Evolutionary conservation across 345 rosid genomes (phyloP), one percentile per base, ranked within the genome.

Genomic region (Rhodamnia argentea): DNA sequence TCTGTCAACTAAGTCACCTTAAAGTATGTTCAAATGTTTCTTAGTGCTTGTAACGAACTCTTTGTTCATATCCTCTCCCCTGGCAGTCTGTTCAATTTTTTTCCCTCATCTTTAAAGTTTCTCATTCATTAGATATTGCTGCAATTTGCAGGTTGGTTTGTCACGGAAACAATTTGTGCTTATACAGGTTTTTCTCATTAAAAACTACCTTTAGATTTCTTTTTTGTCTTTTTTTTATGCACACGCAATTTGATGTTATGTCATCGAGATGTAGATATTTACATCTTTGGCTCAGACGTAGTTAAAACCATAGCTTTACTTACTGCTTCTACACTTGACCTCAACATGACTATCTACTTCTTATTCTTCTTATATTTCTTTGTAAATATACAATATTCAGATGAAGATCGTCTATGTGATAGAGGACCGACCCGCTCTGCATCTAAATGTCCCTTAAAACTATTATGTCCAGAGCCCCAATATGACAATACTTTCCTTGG

Each of bases 91-190:
- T 51, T 52, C 9, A 3, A 52, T 3, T 52, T 7, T 4, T 27
- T 55, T 82, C 13, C 50, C 51, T 13, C 40, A 23, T 51, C 59
- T 47, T 60, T 84, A 50, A 60, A 58, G 60, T 85, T 29, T 85
- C 86, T 70, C 47, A 53, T 52, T 62, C 40, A 14, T 13, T 37
- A 32, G 54, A 64, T 53, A 16, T 18, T 54, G 51, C 44, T 53
- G 47, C 47, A 22, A 60, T 86, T 88, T 93, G 90, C 94, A 97
- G 99, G 96, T 91, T 89, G 98, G 99, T 89, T 93, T 96, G 82
- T 95, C 94, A 44, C 96, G 96, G 86, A 92, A 93, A 91, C 75
- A 96, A 78, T 92, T 97, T 84, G 93, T 96, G 86, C 91, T 97
- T 90, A 96, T 97, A 91, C 99, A 97, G 99, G 99, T 97, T 75